These are phyloP conservation scores for Nyssa sinensis DNA, from an alignment of 148 eudicot genomes.

Conservation along the genomic window DNA sequence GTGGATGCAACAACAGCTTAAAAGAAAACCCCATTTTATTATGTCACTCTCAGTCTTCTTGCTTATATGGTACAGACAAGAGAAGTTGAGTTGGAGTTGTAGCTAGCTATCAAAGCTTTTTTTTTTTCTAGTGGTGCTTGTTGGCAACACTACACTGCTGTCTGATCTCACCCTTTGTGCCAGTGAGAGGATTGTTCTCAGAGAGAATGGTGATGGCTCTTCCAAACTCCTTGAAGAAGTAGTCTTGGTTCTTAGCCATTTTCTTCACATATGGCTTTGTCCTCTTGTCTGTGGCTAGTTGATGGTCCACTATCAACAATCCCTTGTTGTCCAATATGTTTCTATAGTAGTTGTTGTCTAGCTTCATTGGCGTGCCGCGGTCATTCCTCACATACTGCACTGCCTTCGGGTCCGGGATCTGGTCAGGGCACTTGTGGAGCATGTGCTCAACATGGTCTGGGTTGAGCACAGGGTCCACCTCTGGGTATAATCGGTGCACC, in stretches of 20 bases:
- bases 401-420: slow-evolving; percentile 92
- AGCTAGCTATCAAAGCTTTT: neutral
- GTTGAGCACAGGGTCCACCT: slow-evolving; percentile 76
- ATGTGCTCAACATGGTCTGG: slow-evolving; percentile 92
- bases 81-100: neutral
- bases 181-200: slow-evolving; percentile 93
- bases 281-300: slow-evolving; percentile 74
- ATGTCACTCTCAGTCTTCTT: neutral
- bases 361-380: slow-evolving; percentile 92
- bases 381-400: slow-evolving; percentile 97
- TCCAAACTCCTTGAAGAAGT: slow-evolving; percentile 76
- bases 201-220: slow-evolving; percentile 75
- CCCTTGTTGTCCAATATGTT: slow-evolving; percentile 98
- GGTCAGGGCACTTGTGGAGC: slow-evolving; percentile 88
- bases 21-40: neutral
- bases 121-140: slow-evolving; percentile 50
- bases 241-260: slow-evolving; percentile 87
- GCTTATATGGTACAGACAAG: neutral
- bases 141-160: slow-evolving; percentile 81
- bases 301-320: slow-evolving; percentile 84
- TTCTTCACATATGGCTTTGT: slow-evolving; percentile 82
- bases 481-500: slow-evolving; percentile 93
- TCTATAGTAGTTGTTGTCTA: slow-evolving; percentile 96
- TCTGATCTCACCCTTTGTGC: slow-evolving; percentile 88
- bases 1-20: neutral